Evolutionary conservation across 768 basidiomycete genomes (phyloP), one percentile per base, ranked within the genome.

Genomic region (Chalciporus piperatus): DNA sequence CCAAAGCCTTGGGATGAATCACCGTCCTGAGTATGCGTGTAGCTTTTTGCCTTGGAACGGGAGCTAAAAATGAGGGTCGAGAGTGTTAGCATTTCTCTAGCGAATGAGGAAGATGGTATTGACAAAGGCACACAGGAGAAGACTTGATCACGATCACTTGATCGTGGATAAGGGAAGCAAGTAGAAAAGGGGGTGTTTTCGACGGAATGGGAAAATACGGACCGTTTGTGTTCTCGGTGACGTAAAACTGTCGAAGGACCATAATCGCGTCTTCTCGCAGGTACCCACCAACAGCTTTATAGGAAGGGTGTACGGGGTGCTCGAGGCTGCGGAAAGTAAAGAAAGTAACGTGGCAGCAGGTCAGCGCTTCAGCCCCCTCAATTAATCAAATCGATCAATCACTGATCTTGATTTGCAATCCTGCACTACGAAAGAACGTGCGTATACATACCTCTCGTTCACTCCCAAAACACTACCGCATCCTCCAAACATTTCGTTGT

Each of bases 401-500:
- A 22, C 22, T 22, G 22, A 22, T 22, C 22, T 22, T 22, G 22
- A 22, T 22, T 22, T 22, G 22, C 28, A 30, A 30, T 11, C 30
- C 27, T 27, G 9, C n/a, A n/a, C 27, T 27, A 27, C 27, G 27
- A 25, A 7, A 40, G 6, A 17, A 35, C 16, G 25, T 4, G 7
- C 14, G 16, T 48, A 22, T 38, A 12, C 79, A 55, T 39, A 92
- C 94, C 71, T 72, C 57, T 78, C 73, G 64, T 97, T 95, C 12
- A 98, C 90, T 23, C 88, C 85, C 43, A 97, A 73, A 6, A 99
- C 95, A 60, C 94, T 95, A 39, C 92, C 96, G 69, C 93, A 96
- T 4, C 97, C 97, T 9, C 97, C 96, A 59, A 99, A 98, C 52
- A 93, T 80, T 56, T 97, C 96, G 67, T 99, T 99, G 19, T 81